Conservation (phyloP, 176 grass and related monocot genomes). For the Aegilops tauschii region DNA sequence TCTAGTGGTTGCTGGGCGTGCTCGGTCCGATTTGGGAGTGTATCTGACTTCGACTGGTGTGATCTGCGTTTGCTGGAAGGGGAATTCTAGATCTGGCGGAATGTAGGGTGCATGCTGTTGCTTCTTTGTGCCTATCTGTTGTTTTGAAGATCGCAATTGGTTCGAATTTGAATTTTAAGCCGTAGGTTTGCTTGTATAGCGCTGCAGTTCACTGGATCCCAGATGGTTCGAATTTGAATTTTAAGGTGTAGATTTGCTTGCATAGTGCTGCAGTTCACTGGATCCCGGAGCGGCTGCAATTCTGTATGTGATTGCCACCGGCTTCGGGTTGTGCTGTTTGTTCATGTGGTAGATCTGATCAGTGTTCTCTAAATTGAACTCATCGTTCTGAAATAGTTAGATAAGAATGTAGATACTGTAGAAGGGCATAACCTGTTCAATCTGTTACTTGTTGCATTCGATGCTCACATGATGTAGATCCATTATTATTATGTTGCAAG, state of each 20-base stretch:
- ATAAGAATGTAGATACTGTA: background rate
- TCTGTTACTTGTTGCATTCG: background rate
- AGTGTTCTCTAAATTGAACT: background rate
- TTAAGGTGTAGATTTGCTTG: background rate
- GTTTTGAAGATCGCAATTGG: background rate
- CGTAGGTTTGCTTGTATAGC: too few species aligned
- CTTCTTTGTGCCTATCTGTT: background rate
- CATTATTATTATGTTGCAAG: background rate
- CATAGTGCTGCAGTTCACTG: background rate
- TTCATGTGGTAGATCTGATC: background rate
- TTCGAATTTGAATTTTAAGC: background rate
- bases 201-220: background rate
- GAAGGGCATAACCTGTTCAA: background rate
- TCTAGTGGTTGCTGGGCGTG: background rate
- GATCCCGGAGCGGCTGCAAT: background rate
- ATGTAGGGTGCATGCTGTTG: rapidly evolving
- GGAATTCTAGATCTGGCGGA: background rate
- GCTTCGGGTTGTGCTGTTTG: too few species aligned
- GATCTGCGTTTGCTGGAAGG: background rate
- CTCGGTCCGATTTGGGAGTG: background rate
- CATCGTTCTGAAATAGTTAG: background rate
- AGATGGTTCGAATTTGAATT: background rate
- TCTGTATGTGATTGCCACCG: too few species aligned
- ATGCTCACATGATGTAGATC: background rate
- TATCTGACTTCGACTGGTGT: background rate